Conservation (phyloP, 345 rosid genomes). For the Crucihimalaya himalaica region DNA sequence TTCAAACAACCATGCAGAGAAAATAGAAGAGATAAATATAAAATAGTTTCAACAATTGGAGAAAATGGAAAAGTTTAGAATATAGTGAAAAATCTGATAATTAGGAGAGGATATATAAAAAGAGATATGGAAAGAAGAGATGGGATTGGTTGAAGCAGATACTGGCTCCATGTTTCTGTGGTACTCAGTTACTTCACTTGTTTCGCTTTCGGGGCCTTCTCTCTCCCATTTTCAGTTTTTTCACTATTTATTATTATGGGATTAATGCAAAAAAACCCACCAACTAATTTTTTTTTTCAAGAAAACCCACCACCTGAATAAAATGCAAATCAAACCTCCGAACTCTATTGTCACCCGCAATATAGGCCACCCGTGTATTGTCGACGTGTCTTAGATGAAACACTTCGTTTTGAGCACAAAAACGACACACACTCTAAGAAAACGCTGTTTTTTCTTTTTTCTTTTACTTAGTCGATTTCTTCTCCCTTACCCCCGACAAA, state of each 20-base stretch:
- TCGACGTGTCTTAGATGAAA: no score
- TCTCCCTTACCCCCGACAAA: no score
- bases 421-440: no score
- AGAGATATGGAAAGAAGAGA: conserved; percentile 58
- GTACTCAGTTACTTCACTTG: conserved; percentile 42
- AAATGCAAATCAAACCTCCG: no score
- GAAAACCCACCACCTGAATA: no score
- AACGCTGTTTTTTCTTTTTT: no score
- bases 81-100: not conserved
- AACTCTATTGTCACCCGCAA: no score
- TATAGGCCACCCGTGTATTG: no score
- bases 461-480: no score
- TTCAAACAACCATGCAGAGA: conserved; percentile 30
- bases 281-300: no score
- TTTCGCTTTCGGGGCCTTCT: conserved; percentile 15
- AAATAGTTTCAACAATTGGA: not conserved
- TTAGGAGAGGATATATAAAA: conserved; percentile 11
- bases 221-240: conserved; percentile 13
- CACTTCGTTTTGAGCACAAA: no score
- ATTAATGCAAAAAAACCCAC: no score
- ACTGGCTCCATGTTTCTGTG: conserved; percentile 53
- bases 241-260: not conserved
- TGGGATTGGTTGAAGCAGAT: conserved; percentile 61
- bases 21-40: not conserved
- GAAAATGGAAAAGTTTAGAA: not conserved